Percentiles rank a stretch among this genome's conserved stretches.
These are phyloP conservation scores for Ceratocystis alfenasii DNA, from an alignment of 2,329 filamentous ascomycete species.

Conservation along the genomic window DNA sequence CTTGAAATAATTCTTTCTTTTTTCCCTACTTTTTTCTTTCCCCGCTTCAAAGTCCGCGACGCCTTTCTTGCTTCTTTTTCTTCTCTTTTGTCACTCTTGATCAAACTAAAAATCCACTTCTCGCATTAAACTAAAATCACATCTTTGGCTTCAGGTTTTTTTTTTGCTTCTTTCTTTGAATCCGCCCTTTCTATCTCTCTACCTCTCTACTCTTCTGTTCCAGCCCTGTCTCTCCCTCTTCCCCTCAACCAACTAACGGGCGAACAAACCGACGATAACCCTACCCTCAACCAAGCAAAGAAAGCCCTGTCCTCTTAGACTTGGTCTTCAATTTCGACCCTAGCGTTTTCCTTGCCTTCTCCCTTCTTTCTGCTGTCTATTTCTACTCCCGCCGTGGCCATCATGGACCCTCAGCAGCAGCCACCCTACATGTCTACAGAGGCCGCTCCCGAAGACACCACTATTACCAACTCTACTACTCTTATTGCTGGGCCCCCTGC, in stretches of 20 bases:
- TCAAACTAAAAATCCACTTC: neutral
- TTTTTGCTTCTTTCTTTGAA: neutral
- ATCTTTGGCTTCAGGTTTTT: neutral
- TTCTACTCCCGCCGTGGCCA: neutral
- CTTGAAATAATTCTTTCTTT: neutral
- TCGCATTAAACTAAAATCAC: neutral
- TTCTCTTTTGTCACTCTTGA: neutral
- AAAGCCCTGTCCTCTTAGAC: too few species aligned
- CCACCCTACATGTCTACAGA: conserved; percentile 17
- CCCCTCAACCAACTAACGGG: too few species aligned
- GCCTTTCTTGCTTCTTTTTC: neutral
- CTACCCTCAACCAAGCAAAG: too few species aligned
- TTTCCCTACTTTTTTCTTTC: neutral
- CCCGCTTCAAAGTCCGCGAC: neutral
- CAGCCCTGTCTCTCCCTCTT: neutral
- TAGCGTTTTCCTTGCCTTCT: too few species aligned
- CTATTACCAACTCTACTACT: conserved; percentile 1
- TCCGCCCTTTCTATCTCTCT: neutral
- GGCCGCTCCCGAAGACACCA: conserved; percentile 15
- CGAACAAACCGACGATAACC: too few species aligned
- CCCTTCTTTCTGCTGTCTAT: too few species aligned
- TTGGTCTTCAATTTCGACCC: too few species aligned
- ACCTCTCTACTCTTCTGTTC: neutral
- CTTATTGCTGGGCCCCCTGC: conserved; percentile 14
- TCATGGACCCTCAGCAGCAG: conserved; percentile 20